Evolutionary conservation across 306 rosid genomes (phyloP).

Genomic region (Abrus precatorius): DNA sequence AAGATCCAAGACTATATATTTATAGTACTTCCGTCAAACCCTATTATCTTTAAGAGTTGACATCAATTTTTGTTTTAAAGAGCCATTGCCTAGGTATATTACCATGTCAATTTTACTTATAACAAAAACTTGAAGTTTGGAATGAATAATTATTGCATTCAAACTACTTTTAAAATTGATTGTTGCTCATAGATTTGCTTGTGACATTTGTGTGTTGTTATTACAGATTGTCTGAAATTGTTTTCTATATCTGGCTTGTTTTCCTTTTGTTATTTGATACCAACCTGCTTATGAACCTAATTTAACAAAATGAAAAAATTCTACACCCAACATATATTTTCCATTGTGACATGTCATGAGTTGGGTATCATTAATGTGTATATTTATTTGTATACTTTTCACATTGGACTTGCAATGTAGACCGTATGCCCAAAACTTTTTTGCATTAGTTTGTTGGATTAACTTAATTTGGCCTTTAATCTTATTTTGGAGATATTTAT

Average conservation of each 20-base stretch:
- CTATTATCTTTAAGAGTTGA: too few relatives aligned
- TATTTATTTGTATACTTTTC: not conserved
- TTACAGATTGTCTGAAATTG: too few relatives aligned
- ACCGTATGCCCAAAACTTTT: not conserved
- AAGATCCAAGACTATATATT: too few relatives aligned
- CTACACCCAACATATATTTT: not conserved
- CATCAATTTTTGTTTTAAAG: too few relatives aligned
- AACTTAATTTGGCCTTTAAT: conserved; percentile 32
- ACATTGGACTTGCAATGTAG: conserved; percentile 6
- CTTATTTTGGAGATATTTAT: conserved; percentile 22
- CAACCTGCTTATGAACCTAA: not conserved
- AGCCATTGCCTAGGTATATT: too few relatives aligned
- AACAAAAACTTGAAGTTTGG: too few relatives aligned
- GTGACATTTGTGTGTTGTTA: too few relatives aligned
- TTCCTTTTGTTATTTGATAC: not conserved
- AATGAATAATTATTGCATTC: too few relatives aligned
- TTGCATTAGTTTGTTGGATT: not conserved
- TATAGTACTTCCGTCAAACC: too few relatives aligned
- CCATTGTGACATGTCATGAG: not conserved
- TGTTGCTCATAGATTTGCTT: too few relatives aligned
- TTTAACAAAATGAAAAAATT: not conserved
- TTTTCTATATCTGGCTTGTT: not conserved
- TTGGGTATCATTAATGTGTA: not conserved
- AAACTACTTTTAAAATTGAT: too few relatives aligned
- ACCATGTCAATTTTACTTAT: too few relatives aligned